Evolutionary conservation across 805 yeast genomes (phyloP), one percentile per base, ranked within the genome.

Genomic region (Pichia manshurica): DNA sequence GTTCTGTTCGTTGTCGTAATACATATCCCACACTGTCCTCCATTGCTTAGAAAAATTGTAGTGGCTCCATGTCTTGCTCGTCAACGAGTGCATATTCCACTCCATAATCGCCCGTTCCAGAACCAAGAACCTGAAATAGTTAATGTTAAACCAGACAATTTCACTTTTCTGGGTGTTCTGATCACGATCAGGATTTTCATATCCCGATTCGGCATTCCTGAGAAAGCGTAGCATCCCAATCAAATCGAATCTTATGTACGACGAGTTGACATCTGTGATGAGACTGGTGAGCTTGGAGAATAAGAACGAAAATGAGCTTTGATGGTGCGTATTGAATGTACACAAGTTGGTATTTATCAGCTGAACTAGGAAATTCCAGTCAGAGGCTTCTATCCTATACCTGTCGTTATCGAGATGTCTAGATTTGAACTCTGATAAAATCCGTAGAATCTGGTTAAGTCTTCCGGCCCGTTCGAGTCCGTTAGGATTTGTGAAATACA

Each of bases 1-100:
- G 4, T 20, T 35, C 12, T 16, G 17, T 2, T 37, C 16, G n/a
- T 32, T 44, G 13, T 40, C 12, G 37, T 47, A 50, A 28, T 50
- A 50, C 16, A 44, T 8, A 12, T 50, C 36, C 51, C 51, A 50
- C 19, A 50, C 19, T n/a, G 20, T 34, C 12, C 5, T 16, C 53
- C 53, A 50, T 40, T 50, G 50, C 10, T 39, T 35, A 10, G 7
- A 10, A 2, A 50, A 33, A 10, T 44, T 19, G 21, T 47, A 38
- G 4, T 25, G 17, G n/a, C 17, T 25, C 50, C 50, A 47, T 13
- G 44, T 33, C 17, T 39, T 33, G 2, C 9, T 9, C 2, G 44
- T 43, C 22, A 47, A 19, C 20, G 22, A 17, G 7, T 39, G 25
- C n/a, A 16, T 39, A 34, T 39, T 47, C 44, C 42, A 43, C 36